These are phyloP conservation scores for Coemansia sp. DNA, from an alignment of 192 early-diverging fungal species.

Conservation along the genomic window DNA sequence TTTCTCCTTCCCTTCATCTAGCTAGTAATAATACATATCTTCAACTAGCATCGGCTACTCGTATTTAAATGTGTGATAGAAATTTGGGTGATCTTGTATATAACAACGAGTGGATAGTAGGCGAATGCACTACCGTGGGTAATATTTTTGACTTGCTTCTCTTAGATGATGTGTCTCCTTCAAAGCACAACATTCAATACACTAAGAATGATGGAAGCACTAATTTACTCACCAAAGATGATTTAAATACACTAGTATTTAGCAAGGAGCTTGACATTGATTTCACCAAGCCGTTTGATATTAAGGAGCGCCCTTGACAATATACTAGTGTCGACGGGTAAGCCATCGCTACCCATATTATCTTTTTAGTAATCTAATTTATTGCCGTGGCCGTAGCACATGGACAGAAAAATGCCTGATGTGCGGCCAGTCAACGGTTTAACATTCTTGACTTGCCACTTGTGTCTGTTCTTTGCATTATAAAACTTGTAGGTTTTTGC, in stretches of 20 bases:
- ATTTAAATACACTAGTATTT: not conserved
- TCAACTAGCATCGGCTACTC: not conserved
- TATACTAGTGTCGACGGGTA: too few species aligned
- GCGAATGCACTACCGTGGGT: not conserved
- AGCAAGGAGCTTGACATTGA: not conserved
- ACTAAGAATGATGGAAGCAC: not conserved
- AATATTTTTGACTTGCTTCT: not conserved
- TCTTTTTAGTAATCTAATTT: too few species aligned
- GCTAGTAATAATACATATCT: too few species aligned
- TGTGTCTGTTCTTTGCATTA: too few species aligned
- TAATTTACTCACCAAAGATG: not conserved
- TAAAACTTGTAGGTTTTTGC: too few species aligned
- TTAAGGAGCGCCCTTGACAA: not conserved
- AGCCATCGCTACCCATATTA: not conserved
- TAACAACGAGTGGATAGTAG: not conserved
- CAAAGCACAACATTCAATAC: not conserved
- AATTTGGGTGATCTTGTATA: not conserved
- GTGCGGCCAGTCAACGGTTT: too few species aligned
- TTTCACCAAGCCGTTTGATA: not conserved
- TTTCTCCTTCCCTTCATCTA: too few species aligned
- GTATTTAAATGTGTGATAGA: not conserved
- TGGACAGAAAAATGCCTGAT: too few species aligned
- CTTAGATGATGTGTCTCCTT: not conserved
- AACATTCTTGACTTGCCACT: too few species aligned
- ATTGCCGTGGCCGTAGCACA: too few species aligned